Percentiles rank a stretch among this genome's conserved stretches.
Evolutionary conservation across 306 rosid genomes (phyloP).

Genomic region (Quercus variabilis): DNA sequence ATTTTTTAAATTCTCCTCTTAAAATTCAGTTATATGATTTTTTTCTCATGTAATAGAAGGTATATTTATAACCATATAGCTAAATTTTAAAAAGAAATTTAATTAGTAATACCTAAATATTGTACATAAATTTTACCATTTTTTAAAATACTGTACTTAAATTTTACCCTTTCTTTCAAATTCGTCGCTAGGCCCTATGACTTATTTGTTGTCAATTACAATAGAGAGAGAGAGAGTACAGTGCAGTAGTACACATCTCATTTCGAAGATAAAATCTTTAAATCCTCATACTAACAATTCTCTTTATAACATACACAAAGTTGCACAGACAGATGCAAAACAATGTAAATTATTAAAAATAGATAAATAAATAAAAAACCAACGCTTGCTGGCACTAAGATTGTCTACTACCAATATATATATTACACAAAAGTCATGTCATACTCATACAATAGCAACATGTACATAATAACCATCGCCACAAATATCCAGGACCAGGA

Average conservation of each 20-base stretch:
- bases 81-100: too few relatives aligned
- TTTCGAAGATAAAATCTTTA: background rate
- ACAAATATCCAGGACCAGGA: conserved; percentile 24
- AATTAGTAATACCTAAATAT: too few relatives aligned
- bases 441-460: conserved; percentile 31
- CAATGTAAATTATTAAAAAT: background rate
- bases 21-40: too few relatives aligned
- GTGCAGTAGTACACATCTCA: background rate
- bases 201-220: too few relatives aligned
- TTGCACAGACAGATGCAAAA: background rate
- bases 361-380: too few relatives aligned
- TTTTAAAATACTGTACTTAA: too few relatives aligned
- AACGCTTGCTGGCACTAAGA: background rate
- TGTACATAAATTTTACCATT: too few relatives aligned
- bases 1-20: too few relatives aligned
- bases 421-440: conserved; percentile 16
- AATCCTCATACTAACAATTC: background rate
- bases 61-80: too few relatives aligned
- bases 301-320: background rate
- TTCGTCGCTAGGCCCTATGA: too few relatives aligned
- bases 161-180: too few relatives aligned
- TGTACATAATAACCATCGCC: conserved; percentile 41
- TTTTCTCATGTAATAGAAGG: too few relatives aligned
- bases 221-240: background rate
- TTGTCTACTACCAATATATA: conserved; percentile 9